phyloP scores from a whole-genome alignment of 179 eudicot genomes.

The Nepenthes alata region DNA sequence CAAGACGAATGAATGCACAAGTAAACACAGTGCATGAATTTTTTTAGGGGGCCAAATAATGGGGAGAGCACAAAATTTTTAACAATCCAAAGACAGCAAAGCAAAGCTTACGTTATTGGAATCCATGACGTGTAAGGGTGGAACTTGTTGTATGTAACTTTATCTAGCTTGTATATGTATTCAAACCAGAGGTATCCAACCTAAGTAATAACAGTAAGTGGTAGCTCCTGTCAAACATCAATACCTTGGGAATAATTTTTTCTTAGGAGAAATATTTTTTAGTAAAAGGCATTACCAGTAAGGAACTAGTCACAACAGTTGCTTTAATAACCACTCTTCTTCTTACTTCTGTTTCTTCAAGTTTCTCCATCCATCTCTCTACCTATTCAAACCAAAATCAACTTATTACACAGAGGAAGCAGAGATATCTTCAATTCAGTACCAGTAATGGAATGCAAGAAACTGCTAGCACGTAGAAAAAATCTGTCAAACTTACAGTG shows the following conservation, averaged over 20 bases:
- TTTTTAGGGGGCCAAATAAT: no score
- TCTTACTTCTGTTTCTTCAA: constrained; percentile 72
- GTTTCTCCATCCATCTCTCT: constrained; percentile 94
- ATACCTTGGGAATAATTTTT: not conserved
- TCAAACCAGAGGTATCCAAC: constrained; percentile 86
- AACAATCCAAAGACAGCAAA: constrained; percentile 5
- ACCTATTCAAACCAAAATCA: constrained; percentile 32
- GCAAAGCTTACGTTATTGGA: constrained; percentile 67
- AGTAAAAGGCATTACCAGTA: constrained; percentile 32
- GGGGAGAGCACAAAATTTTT: not conserved
- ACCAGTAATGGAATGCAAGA: not conserved
- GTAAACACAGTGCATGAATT: not conserved
- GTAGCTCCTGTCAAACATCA: not conserved
- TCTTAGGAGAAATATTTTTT: constrained; percentile 1
- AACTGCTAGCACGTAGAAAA: not conserved
- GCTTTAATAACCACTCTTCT: constrained; percentile 49
- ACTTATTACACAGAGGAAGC: no score
- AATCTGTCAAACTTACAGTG: constrained; percentile 36
- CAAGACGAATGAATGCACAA: constrained; percentile 11
- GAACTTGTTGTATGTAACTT: constrained; percentile 67
- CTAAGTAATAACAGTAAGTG: constrained; percentile 15
- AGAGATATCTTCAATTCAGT: not conserved
- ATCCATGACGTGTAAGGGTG: constrained; percentile 99
- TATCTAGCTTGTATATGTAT: constrained; percentile 76
- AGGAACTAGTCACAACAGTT: constrained; percentile 29